These are phyloP conservation scores for Termitomyces heimii DNA, from an alignment of 768 basidiomycete genomes.

Conservation along the genomic window DNA sequence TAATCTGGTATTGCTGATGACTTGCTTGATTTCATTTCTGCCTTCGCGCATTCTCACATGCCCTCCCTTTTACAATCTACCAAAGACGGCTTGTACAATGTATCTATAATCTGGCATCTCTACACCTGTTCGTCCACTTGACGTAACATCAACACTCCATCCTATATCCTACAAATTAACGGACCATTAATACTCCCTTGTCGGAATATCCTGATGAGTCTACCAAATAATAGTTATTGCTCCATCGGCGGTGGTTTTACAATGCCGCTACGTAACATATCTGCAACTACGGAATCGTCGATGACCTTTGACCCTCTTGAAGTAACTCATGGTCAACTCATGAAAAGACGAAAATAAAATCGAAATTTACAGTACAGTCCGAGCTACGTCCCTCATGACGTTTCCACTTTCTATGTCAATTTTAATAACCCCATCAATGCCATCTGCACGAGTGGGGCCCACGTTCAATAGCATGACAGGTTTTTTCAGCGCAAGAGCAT, in stretches of 20 bases:
- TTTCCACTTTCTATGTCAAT: constrained; percentile 70
- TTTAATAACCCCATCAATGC: constrained; percentile 61
- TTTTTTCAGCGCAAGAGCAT: constrained; percentile 69
- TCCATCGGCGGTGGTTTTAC: constrained; percentile 42
- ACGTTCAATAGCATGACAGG: constrained; percentile 80
- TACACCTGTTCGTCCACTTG: neutral
- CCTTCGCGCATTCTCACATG: neutral
- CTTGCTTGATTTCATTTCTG: neutral
- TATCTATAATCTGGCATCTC: neutral
- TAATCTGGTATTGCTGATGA: neutral
- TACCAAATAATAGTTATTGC: constrained; percentile 11
- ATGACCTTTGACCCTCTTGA: constrained; percentile 39
- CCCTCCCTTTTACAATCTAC: neutral
- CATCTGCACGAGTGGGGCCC: constrained; percentile 86
- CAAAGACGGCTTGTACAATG: neutral
- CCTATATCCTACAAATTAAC: neutral
- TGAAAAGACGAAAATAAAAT: neutral
- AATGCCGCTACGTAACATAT: constrained; percentile 56
- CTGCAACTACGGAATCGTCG: constrained; percentile 38
- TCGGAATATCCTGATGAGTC: neutral
- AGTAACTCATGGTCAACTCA: constrained; percentile 3
- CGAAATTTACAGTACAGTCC: constrained; percentile 51
- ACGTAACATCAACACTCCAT: neutral
- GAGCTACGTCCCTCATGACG: constrained; percentile 66
- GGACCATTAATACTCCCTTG: neutral